Base-by-base conservation (phyloP, 257 asterid species). In the Solanum ossicruentum region DNA sequence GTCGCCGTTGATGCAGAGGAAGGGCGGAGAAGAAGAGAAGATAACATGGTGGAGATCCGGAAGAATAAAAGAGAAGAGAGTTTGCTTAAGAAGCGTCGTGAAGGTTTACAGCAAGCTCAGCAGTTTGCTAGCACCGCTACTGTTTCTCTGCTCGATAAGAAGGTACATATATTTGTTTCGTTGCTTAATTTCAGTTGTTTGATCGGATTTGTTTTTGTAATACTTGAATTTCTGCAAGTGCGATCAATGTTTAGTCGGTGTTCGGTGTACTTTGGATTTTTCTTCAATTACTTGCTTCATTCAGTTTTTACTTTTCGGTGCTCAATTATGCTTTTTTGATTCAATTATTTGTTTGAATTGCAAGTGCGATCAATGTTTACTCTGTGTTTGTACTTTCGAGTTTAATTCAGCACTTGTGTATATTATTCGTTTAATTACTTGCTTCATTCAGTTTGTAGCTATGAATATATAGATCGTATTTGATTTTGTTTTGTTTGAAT, bases 1-100 rank as follows among this genome's bases (percentile, higher is more conserved):
- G 99, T 96, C 79, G 98, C 98, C 84, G 98, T 96, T 21, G 99
- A 96, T 85, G 97, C 97, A 41, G 98, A 96, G 16, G 99, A 96
- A 86, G 98, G 99, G 10, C 90, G 99, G 28, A 89, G 99, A 65
- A 89, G 99, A 71, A 90, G 99, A 75, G 99, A 96, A 87, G 98
- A 96, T 86, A 93, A 93, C 78, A 91, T 95, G 98, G 92, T 95
- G 69, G 99, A 95, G 99, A 96, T 96, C 95, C 94, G 98, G 89
- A 96, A 96, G 93, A 96, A 26, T 77, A 91, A 67, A 83, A 90
- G 98, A 43, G 99, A 96, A 91, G 99, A 96, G 91, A 95, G 88
- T 80, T 88, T 69, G 94, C 78, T 93, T 80, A 96, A 96, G 90
- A 96, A 96, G 93, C 95, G 98, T 16, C 97, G 99, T 49, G 98